Percentiles rank a stretch among this genome's conserved stretches.
These are phyloP conservation scores for Simplicillium aogashimaense DNA, from an alignment of 2,329 filamentous ascomycete genomes.

Conservation along the genomic window DNA sequence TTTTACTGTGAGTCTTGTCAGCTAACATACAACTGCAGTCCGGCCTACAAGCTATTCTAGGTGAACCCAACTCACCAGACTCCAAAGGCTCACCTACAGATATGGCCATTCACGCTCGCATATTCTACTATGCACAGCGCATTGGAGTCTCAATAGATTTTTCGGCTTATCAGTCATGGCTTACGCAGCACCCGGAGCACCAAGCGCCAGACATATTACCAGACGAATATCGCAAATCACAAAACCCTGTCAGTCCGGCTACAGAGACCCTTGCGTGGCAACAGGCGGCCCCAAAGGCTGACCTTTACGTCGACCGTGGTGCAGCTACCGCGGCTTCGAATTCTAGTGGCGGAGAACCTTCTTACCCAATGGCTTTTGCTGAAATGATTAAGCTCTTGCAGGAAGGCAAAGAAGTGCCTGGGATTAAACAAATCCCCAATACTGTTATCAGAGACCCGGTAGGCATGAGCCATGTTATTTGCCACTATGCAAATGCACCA, in stretches of 20 bases:
- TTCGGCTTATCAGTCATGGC: slow-evolving; percentile 57
- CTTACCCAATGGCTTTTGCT: slow-evolving; percentile 74
- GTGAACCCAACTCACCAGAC: slow-evolving; percentile 32
- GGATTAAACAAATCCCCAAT: slow-evolving; percentile 78
- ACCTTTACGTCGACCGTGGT: slow-evolving; percentile 33
- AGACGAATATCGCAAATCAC: slow-evolving; percentile 15
- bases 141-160: slow-evolving; percentile 51
- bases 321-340: slow-evolving; percentile 9
- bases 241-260: slow-evolving; percentile 3
- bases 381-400: slow-evolving; percentile 81
- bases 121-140: slow-evolving; percentile 53
- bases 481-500: not conserved
- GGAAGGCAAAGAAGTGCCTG: slow-evolving; percentile 71
- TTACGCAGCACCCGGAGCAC: slow-evolving; percentile 25
- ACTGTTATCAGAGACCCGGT: slow-evolving; percentile 66
- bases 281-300: slow-evolving; percentile 35
- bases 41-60: slow-evolving; percentile 55
- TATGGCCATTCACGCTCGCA: slow-evolving; percentile 57
- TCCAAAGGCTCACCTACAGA: slow-evolving; percentile 38
- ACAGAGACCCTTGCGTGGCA: slow-evolving; percentile 32
- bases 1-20: not conserved
- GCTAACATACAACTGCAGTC: slow-evolving; percentile 23
- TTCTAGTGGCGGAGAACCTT: slow-evolving; percentile 38
- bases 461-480: slow-evolving; percentile 15
- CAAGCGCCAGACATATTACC: slow-evolving; percentile 24